Conservation (phyloP, 139 green algal genomes). For the Astrephomene gubernaculifera region DNA sequence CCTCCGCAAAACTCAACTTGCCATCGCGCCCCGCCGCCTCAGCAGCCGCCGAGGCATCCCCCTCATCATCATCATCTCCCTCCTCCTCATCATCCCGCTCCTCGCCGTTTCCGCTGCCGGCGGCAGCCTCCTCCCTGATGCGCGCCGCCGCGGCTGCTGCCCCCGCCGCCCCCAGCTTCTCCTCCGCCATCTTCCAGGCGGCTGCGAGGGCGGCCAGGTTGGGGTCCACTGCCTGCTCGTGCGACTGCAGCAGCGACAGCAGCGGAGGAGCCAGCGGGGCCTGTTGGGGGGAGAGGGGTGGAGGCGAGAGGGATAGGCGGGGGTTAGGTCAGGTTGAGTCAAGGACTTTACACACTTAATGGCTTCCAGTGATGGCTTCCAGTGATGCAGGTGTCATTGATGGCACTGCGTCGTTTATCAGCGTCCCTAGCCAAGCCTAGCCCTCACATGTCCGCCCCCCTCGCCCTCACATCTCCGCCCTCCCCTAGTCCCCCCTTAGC, state of each 20-base stretch:
- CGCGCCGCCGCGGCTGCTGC: neutral
- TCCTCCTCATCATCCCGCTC: conserved; percentile 21
- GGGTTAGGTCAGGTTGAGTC: too few species aligned
- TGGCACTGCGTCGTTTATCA: too few species aligned
- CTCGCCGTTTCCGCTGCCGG: neutral
- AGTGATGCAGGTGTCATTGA: too few species aligned
- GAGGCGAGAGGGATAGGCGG: neutral
- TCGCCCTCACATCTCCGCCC: too few species aligned
- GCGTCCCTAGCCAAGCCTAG: too few species aligned
- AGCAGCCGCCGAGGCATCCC: neutral
- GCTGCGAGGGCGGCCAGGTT: conserved; percentile 82
- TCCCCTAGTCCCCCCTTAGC: too few species aligned
- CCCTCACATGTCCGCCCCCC: too few species aligned
- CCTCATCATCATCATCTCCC: conserved; percentile 16
- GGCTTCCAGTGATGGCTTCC: too few species aligned
- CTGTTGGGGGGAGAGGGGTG: conserved; percentile 33
- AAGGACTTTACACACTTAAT: too few species aligned
- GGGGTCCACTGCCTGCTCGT: conserved; percentile 82
- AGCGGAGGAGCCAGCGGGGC: conserved; percentile 73
- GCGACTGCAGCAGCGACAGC: conserved; percentile 73
- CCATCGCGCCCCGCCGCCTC: neutral
- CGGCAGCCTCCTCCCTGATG: neutral
- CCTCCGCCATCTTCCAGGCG: conserved; percentile 66
- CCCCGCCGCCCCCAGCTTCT: conserved; percentile 32
- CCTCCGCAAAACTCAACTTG: neutral